phyloP scores from a whole-genome alignment of 176 grass and related monocot species.

The Poa pratensis region DNA sequence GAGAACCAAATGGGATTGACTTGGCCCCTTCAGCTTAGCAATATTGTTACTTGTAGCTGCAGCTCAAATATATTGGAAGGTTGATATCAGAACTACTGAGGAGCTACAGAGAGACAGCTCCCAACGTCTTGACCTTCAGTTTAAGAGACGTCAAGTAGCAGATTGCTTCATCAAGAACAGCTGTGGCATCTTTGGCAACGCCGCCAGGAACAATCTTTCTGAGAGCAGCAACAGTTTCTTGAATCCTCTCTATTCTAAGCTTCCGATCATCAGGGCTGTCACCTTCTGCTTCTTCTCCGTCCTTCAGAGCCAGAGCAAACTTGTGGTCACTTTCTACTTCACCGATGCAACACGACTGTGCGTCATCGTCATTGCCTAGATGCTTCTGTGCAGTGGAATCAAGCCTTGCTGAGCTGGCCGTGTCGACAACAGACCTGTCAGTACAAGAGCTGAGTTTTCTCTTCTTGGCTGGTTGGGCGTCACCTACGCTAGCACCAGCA shows the following conservation, averaged over 20 bases:
- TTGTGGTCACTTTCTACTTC: slow-evolving; percentile 51
- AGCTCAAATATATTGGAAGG: slow-evolving; percentile 20
- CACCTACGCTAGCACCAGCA: slow-evolving; percentile 50
- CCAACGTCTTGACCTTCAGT: slow-evolving; percentile 80
- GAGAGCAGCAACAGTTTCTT: slow-evolving; percentile 79
- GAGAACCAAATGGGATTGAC: background rate
- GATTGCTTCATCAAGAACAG: slow-evolving; percentile 93
- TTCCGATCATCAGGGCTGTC: slow-evolving; percentile 44
- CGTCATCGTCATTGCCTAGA: slow-evolving; percentile 47
- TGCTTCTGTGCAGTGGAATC: slow-evolving; percentile 49
- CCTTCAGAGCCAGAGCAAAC: slow-evolving; percentile 37
- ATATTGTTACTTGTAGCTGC: background rate
- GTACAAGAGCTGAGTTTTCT: slow-evolving; percentile 58
- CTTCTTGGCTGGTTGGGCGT: slow-evolving; percentile 63
- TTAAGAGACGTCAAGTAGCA: slow-evolving; percentile 89
- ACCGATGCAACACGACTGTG: slow-evolving; percentile 68
- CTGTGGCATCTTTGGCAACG: slow-evolving; percentile 69
- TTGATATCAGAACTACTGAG: background rate
- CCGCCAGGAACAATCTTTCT: slow-evolving; percentile 87
- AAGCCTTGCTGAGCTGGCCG: slow-evolving; percentile 70
- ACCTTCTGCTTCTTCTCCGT: slow-evolving; percentile 47
- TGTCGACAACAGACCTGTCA: slow-evolving; percentile 76
- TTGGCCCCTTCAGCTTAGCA: slow-evolving; percentile 28
- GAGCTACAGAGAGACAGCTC: slow-evolving; percentile 54
- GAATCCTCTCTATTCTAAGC: slow-evolving; percentile 77